A percentile compares a stretch with the other conserved stretches of the same genome.
Evolutionary conservation across 106 monocot genomes (phyloP).

Genomic region (Agapanthus africanus): DNA sequence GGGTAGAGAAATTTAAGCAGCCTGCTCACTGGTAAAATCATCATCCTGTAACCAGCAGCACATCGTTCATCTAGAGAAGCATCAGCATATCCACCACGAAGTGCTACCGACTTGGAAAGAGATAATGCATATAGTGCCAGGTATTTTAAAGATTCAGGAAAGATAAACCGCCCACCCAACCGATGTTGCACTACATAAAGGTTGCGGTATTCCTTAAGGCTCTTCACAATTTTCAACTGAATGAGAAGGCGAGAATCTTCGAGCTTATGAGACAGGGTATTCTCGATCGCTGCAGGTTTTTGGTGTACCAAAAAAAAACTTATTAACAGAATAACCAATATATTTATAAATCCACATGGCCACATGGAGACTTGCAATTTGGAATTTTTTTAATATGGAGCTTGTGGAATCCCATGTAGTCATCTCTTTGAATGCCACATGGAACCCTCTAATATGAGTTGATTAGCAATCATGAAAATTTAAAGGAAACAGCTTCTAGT

Average conservation of each 20-base stretch:
- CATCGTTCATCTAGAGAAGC: constrained; percentile 77
- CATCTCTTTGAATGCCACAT: no score
- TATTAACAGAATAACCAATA: neutral
- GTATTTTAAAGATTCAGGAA: constrained; percentile 70
- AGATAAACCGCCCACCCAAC: constrained; percentile 78
- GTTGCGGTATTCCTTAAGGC: constrained; percentile 92
- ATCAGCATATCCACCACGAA: constrained; percentile 92
- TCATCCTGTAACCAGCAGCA: constrained; percentile 76
- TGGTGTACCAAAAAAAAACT: neutral
- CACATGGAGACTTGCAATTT: no score
- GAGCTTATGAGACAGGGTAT: constrained; percentile 65
- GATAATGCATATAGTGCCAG: constrained; percentile 71
- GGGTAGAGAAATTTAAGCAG: constrained; percentile 81
- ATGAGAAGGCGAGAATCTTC: constrained; percentile 79
- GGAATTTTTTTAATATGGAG: no score
- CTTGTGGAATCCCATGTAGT: no score
- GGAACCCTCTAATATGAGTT: no score
- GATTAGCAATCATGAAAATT: no score
- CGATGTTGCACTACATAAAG: constrained; percentile 84
- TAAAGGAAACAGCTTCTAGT: no score
- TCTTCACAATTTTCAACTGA: constrained; percentile 75
- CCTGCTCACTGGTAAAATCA: constrained; percentile 67
- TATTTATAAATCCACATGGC: no score
- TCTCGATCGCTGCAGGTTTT: constrained; percentile 73
- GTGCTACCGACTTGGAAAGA: constrained; percentile 71